A percentile compares a stretch with the other conserved stretches of the same genome.
Conservation (phyloP, 2,329 filamentous ascomycete species). For the Aspergillus unguis region DNA sequence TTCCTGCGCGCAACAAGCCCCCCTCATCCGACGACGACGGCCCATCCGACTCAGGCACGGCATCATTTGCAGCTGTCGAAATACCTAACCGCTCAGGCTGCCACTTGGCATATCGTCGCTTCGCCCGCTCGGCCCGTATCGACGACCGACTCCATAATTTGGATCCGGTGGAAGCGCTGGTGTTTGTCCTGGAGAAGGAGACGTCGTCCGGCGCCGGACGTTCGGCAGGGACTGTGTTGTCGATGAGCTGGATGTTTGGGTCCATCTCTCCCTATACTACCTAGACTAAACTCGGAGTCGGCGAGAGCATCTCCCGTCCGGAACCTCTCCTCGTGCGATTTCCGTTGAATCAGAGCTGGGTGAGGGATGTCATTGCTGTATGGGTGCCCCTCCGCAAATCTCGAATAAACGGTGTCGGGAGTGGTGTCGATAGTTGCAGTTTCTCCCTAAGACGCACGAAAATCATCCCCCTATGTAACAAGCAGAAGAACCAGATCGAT, state of each 20-base stretch:
- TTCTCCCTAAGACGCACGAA: background rate
- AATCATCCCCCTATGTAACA: background rate
- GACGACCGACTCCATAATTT: constrained; percentile 25
- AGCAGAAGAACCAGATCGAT: constrained; percentile 12
- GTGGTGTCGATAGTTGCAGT: background rate
- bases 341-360: background rate
- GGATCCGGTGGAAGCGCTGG: constrained; percentile 12
- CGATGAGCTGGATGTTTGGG: constrained; percentile 36
- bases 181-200: constrained; percentile 13
- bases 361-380: background rate
- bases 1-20: constrained; percentile 17
- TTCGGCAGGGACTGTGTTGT: constrained; percentile 36
- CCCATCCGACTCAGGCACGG: constrained; percentile 14
- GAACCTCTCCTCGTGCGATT: no score
- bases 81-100: constrained; percentile 57
- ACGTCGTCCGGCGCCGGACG: constrained; percentile 22
- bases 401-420: background rate
- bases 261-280: constrained; percentile 10
- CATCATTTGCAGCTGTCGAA: constrained; percentile 15
- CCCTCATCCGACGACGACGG: constrained; percentile 20
- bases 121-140: constrained; percentile 39
- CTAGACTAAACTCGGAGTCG: no score
- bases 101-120: constrained; percentile 49
- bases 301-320: background rate
- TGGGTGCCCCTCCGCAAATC: background rate